Evolutionary conservation across 108 stramenopile genomes (phyloP), one percentile per base, ranked within the genome.

Genomic region (Pseudonitzschia pungens): DNA sequence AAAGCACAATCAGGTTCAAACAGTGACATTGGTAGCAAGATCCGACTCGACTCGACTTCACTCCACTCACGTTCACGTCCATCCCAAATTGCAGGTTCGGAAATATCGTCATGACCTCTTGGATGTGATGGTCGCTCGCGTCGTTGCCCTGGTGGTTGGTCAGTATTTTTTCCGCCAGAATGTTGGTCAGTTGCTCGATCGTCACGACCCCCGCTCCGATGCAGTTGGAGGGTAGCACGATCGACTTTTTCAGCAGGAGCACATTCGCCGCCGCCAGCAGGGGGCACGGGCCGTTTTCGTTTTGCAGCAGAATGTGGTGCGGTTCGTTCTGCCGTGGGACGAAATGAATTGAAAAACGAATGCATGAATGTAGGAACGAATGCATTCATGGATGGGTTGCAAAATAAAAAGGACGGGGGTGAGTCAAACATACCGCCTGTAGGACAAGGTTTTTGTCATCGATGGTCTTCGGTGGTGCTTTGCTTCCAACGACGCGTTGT

Each of bases 221-320:
- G 64, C 80, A 82, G 43, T 85, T 76, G 8, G 82, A 68, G 40
- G 96, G 86, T 10, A 99, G 66, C 14, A 32, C 50, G 11, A 97
- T 84, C 8, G 77, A 77, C 9, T 90, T 84, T 16, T 85, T 88
- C 10, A 99, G 86, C 15, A 98, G 65, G 11, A 99, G 83, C 12
- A 84, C 88, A 81, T 99, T 99, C 32, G 89, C 93, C 22, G 97
- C 90, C 10, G 97, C 97, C 8, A 99, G 71, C 7, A 99, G 83
- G 10, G 99, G 98, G 78, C 99, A 99, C 21, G 99, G 99, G 0
- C 99, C 97, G 76, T 96, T 96, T 64, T 86, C 84, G 73, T 93
- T 96, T 74, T 96, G 94, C 8, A 96, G 77, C 12, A 96, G 77
- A 44, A 96, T 96, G 48, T 84, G 68, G 28, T 65, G 54, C 11